Evolutionary conservation across 345 rosid genomes (phyloP).

Genomic region (Eucalyptus globulus): DNA sequence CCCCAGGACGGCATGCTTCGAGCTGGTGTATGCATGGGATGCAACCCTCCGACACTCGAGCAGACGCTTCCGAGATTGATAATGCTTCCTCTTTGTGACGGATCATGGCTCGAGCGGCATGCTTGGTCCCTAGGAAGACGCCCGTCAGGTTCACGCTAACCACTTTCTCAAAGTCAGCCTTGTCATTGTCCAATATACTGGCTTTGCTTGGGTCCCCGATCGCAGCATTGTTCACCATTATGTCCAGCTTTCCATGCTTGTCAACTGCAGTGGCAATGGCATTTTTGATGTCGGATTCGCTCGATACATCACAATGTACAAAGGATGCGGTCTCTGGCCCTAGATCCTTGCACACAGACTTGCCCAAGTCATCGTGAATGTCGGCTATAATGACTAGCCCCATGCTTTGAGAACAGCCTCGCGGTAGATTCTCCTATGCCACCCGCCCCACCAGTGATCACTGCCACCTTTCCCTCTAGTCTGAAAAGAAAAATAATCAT

Average conservation of each 20-base stretch:
- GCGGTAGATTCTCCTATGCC: background rate
- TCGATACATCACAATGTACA: conserved; percentile 2
- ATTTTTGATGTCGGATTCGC: background rate
- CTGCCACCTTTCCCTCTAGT: background rate
- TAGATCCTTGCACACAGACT: background rate
- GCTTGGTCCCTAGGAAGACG: conserved; percentile 5
- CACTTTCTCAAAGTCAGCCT: background rate
- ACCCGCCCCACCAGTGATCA: background rate
- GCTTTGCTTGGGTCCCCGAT: background rate
- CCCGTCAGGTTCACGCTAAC: background rate
- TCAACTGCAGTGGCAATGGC: background rate
- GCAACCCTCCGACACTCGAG: background rate
- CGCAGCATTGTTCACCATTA: background rate
- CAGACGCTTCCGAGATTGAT: background rate
- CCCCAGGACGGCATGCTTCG: conserved; percentile 5
- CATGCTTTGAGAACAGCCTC: background rate
- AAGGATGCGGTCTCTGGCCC: background rate
- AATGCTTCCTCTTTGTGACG: background rate
- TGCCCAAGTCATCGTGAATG: background rate
- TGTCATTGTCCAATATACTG: background rate
- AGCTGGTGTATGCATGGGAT: background rate
- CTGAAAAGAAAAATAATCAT: background rate
- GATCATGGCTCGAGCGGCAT: conserved; percentile 12
- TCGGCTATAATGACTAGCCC: conserved; percentile 2
- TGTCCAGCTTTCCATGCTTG: background rate